These are phyloP conservation scores for Raphanus sativus DNA, from an alignment of 345 rosid genomes.

Conservation along the genomic window DNA sequence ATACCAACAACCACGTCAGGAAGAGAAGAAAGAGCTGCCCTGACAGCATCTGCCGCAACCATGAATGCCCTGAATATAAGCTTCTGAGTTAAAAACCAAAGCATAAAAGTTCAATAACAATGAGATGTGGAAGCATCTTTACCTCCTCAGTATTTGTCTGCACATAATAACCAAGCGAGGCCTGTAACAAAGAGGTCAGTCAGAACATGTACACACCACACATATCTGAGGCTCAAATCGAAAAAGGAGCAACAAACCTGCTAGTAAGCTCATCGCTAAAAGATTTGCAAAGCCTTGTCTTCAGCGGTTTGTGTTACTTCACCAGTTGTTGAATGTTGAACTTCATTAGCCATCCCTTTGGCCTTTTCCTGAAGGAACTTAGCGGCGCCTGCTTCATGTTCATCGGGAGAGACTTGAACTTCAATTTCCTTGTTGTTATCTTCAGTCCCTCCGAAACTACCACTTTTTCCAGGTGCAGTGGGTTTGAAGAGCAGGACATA, in stretches of 20 bases:
- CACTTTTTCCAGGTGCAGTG: background rate
- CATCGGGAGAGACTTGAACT: background rate
- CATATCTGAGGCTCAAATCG: background rate
- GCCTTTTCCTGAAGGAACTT: slow-evolving; percentile 80
- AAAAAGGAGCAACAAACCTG: slow-evolving; percentile 45
- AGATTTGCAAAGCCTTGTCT: too few relatives aligned
- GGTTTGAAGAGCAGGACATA: background rate
- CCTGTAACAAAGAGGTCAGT: slow-evolving; percentile 39
- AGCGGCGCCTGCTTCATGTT: slow-evolving; percentile 62
- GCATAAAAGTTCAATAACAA: slow-evolving; percentile 19
- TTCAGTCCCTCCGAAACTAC: background rate
- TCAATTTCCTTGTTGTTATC: background rate
- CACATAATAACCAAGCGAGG: slow-evolving; percentile 63
- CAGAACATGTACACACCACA: slow-evolving; percentile 3
- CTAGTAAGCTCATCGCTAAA: slow-evolving; percentile 30
- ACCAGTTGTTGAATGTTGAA: slow-evolving; percentile 65
- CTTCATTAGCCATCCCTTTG: slow-evolving; percentile 88
- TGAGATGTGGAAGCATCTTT: slow-evolving; percentile 19
- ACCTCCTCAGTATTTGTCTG: too few relatives aligned
- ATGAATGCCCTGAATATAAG: slow-evolving; percentile 63
- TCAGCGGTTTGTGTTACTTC: too few relatives aligned
- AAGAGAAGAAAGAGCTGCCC: slow-evolving; percentile 83
- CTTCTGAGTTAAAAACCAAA: slow-evolving; percentile 5
- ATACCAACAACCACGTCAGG: slow-evolving; percentile 82
- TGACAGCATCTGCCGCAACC: slow-evolving; percentile 82